Base-by-base conservation (phyloP, 2,329 filamentous ascomycete species). In the Microcyclosporella mali region DNA sequence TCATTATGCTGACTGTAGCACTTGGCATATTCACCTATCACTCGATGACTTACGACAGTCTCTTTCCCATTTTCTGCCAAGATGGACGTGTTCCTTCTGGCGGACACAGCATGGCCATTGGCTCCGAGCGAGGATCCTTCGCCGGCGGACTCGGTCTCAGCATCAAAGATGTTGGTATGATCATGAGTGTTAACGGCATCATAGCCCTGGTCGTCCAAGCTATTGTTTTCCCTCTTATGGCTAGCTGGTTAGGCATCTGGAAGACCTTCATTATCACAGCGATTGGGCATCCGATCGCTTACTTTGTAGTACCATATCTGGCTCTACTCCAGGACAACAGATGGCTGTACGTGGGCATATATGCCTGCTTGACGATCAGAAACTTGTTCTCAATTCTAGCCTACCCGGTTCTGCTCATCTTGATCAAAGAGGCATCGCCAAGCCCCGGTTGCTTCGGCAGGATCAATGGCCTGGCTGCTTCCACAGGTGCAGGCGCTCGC, bases 11-110 rank as follows among this genome's bases (percentile, higher is more conserved):
- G 40, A 80, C 92, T 30, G 59, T 88, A n/a, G 84, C 89, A 1
- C 70, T 95, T 36, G 86, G 84, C 33, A 86, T 95, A 50, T 95
- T 94, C 68, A 92, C 88, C 3, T 94, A 94, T 62, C 89, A 95
- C 66, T 88, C 84, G 29, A 95, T 95, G 88, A 88, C 85, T 0
- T 95, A 87, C 66, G 90, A 95, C 59, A 86, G 94, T 17, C 75
- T 95, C 1, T 73, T 95, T 41, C 89, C 89, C 6, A 95, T 95
- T 46, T 95, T 95, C 67, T 79, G 95, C 39, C 88, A 95, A 63
- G 88, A 95, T 56, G 74, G 81, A 31, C 75, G 77, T 21, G 68
- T 66, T 49, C 61, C 66, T 18, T 60, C 69, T 34, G 64, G 69
- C 32, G 46, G 47, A 11, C 47, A 52, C 10, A 53, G 49, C 15